Base-by-base conservation (phyloP, 225 moss, liverwort and hornwort species). In the Bryoerythrophyllum caledonicum region DNA sequence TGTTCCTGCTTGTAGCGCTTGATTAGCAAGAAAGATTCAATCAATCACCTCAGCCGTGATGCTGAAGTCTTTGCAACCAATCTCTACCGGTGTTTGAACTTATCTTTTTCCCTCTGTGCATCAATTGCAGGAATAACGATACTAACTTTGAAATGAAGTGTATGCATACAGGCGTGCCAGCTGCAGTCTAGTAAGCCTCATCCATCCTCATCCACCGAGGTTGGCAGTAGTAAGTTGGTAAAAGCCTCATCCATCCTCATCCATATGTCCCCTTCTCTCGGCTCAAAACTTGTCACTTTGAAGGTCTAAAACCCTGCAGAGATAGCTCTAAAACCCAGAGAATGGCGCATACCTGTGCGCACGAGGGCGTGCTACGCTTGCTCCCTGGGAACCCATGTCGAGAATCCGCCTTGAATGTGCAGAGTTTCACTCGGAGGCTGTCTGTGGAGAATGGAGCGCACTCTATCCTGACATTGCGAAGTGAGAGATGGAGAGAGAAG, bases 1-100 rank as follows among this genome's bases (percentile, higher is more conserved):
- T 74, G 74, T 75, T 75, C 81, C 75, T 78, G 56, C 34, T 61
- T 61, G 73, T 49, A 48, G 23, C 32, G 24, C 78, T 72, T 71
- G 71, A 58, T 56, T 63, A 75, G 78, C 63, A 75, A 75, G 78
- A 78, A 71, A 78, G 75, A 59, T 78, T 75, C 35, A 78, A 78
- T 80, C 75, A 77, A 77, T 77, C 74, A 64, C 77, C 76, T 80
- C 76, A 77, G 73, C 76, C 77, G 66, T 81, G 77, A 71, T 74
- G 69, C 74, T 78, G 46, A 73, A 74, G 77, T 77, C 80, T 71
- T 81, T 61, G 74, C 15, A 65, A 60, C 60, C 24, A 28, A 34
- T 65, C 10, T 60, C 63, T 59, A 60, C 38, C 16, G 16, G 34
- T 44, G 30, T 41, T 59, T 4, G 2, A 27, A 41, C 66, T 75